Base-by-base conservation (phyloP, 768 basidiomycete species). In the Hypholoma sublateritium region DNA sequence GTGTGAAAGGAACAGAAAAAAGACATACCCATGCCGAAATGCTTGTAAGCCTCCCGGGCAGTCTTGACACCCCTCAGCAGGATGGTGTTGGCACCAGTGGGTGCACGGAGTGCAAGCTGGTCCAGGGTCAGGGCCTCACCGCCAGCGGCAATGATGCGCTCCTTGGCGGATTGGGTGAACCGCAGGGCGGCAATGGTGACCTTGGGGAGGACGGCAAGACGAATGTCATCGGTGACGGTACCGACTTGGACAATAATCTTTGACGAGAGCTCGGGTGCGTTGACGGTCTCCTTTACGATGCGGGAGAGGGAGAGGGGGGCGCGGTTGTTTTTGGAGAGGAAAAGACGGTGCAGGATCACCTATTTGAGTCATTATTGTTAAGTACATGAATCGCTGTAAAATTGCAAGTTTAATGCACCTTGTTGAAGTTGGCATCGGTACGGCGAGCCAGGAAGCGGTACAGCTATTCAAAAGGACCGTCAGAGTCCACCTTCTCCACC, bases 401-500 rank as follows among this genome's bases (percentile, higher is more conserved):
- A n/a, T 5, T 37, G 9, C 14, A 34, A 55, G 39, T 37, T 41
- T n/a, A 44, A 62, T 55, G 50, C 60, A 89, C 91, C 86, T 94
- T 91, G 91, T 99, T 99, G 82, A 99, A 99, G 62, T 79, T 77
- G 54, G 95, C 86, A 72, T 98, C 93, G 57, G 97, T 98, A 69
- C 97, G 89, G 69, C 97, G 89, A 62, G 97, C 95, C 62, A 99
- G 80, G 86, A 99, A 99, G 68, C 97, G 93, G 82, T 99, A 99
- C 63, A 98, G 87, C 96, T 99, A 67, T 6, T 35, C 57, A 55
- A 48, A 67, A 55, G 36, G 34, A 24, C 34, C 43, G 28, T 35
- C 53, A 61, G 35, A 44, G 48, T 49, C 52, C 47, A 22, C 21
- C 28, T 19, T 28, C 48, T 22, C 17, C 36, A 14, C 43, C 24